phyloP scores from a whole-genome alignment of 768 basidiomycete species.

The Thelephora aurantiotincta region DNA sequence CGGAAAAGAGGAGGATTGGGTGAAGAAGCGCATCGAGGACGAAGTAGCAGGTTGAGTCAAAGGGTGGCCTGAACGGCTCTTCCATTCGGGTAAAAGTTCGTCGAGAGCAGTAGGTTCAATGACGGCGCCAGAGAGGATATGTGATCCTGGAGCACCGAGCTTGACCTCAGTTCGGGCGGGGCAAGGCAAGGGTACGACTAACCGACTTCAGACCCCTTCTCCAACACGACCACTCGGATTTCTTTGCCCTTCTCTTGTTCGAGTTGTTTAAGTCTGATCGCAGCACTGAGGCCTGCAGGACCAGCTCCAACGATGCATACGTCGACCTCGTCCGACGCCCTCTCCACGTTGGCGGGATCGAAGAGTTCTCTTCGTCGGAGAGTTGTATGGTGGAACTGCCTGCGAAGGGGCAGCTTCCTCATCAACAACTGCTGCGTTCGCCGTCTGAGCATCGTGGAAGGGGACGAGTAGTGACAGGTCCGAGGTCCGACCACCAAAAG shows the following conservation, averaged over 20 bases:
- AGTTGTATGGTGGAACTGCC: constrained; percentile 15
- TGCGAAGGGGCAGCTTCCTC: neutral
- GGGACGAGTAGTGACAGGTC: neutral
- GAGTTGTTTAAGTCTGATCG: constrained; percentile 89
- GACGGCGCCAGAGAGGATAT: constrained; percentile 92
- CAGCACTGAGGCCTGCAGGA: constrained; percentile 91
- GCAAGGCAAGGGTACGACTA: constrained; percentile 16
- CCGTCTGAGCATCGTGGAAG: neutral
- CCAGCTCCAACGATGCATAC: constrained; percentile 96
- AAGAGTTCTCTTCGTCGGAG: constrained; percentile 22
- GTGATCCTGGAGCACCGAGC: constrained; percentile 46
- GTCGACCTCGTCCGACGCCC: constrained; percentile 85
- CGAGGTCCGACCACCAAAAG: neutral
- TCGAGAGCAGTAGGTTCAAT: constrained; percentile 86
- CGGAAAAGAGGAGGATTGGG: constrained; percentile 50
- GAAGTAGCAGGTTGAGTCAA: constrained; percentile 67
- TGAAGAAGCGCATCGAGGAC: constrained; percentile 79
- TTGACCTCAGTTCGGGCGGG: neutral
- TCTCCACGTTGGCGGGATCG: constrained; percentile 53
- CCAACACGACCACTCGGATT: constrained; percentile 83
- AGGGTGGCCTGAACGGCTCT: constrained; percentile 50
- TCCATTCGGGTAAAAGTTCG: constrained; percentile 84
- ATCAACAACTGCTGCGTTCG: too few relatives aligned
- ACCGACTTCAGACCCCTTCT: constrained; percentile 93
- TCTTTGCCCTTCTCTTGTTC: constrained; percentile 68